A percentile compares a stretch with the other conserved stretches of the same genome.
Evolutionary conservation across 2,329 filamentous ascomycete genomes (phyloP).

Genomic region (Mariannaea sp.): DNA sequence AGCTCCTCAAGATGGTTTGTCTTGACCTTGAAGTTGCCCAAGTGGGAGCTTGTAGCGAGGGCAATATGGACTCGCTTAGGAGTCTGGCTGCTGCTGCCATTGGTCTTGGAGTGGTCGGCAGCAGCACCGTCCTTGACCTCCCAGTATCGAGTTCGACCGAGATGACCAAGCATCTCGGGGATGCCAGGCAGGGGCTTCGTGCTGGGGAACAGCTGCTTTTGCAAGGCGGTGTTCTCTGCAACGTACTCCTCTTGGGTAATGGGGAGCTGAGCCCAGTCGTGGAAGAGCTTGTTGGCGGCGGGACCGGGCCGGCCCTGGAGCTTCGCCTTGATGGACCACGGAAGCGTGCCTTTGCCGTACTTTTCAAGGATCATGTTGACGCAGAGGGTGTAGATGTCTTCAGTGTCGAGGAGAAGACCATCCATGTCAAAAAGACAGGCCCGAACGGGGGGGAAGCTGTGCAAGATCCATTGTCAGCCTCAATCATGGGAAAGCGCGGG

Average conservation of each 20-base stretch:
- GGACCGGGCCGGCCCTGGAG: constrained; percentile 66
- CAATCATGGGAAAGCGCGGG: neutral
- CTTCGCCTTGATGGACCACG: constrained; percentile 93
- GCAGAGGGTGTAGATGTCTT: constrained; percentile 84
- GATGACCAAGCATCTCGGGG: constrained; percentile 64
- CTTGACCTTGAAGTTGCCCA: constrained; percentile 77
- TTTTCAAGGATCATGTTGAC: constrained; percentile 81
- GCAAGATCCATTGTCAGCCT: constrained; percentile 18
- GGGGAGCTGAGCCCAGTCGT: constrained; percentile 84
- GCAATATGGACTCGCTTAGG: constrained; percentile 71
- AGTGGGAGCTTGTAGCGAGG: constrained; percentile 80
- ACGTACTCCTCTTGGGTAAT: constrained; percentile 72
- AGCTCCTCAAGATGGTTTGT: constrained; percentile 64
- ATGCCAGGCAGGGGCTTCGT: constrained; percentile 83
- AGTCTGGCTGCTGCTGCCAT: constrained; percentile 24
- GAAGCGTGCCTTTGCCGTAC: constrained; percentile 75
- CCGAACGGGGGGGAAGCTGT: constrained; percentile 76
- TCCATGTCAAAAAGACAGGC: constrained; percentile 99
- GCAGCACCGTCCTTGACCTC: constrained; percentile 42
- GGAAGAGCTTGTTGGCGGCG: constrained; percentile 60
- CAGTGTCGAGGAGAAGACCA: constrained; percentile 89
- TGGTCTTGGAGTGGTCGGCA: constrained; percentile 26
- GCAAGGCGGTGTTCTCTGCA: constrained; percentile 62
- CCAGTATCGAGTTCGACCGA: constrained; percentile 60
- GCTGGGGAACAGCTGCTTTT: constrained; percentile 72